Evolutionary conservation across 495 filamentous ascomycete genomes (phyloP), one percentile per base, ranked within the genome.

Genomic region (Neurospora sp.): DNA sequence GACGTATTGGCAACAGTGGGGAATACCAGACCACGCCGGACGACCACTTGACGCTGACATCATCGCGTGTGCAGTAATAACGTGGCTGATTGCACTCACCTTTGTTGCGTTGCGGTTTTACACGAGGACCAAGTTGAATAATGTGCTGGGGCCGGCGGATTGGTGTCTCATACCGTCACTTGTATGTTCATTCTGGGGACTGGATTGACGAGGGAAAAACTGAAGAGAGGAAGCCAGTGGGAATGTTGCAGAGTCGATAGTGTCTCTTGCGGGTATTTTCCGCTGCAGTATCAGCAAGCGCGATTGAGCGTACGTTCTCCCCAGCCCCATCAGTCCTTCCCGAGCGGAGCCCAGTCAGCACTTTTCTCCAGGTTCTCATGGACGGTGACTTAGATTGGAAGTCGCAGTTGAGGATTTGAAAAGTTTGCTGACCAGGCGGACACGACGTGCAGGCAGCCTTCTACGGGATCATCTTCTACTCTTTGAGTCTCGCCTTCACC

Each of bases 91-190:
- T 37, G 71, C 71, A 53, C 11, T 76, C 14, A 40, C 59, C 3
- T 81, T 80, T 68, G 79, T 81, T 2, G 71, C 38, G 5, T 39
- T 78, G 16, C 77, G 79, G 22, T 81, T 81, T 42, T 80, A 81
- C 74, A 80, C 78, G 12, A 73, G 78, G n/a, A 73, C 73, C 12
- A 20, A 65, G 18, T 46, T 79, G 20, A 80, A 78, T 16, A 69
- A 71, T 68, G 75, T 78, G 12, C 71, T 80, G 18, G 73, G 76
- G 12, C 72, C 73, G 18, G 72, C 78, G 1, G 78, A 80, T 35
- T 79, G 77, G 78, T 75, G 61, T 39, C 76, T 80, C 31, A 16
- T 80, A 27, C 78, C 75, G 18, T 76, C 78, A 16, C 73, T 80
- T 4, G 77, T 80, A 75, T 39, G 73, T 14, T 27, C 9, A 16